phyloP scores from a whole-genome alignment of 1,284 basidiomycete genomes.

The Austroboletus novae-zelandiae region DNA sequence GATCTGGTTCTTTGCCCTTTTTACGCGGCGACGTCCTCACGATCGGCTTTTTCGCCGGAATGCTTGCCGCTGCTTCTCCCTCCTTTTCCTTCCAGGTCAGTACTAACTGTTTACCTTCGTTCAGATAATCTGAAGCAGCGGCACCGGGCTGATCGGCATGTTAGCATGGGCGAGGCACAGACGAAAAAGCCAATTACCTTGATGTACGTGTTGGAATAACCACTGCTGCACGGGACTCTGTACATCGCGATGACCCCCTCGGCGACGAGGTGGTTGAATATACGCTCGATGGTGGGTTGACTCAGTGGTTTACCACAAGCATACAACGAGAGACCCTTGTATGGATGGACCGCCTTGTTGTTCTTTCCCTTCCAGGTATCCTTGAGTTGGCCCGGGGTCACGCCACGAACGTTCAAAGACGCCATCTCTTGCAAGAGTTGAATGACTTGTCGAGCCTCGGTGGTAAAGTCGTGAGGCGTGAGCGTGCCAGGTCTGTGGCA shows the following conservation, averaged over 20 bases:
- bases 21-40: slow-evolving; percentile 10
- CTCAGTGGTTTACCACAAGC: slow-evolving; percentile 54
- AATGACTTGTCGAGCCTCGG: slow-evolving; percentile 47
- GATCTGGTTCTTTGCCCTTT: slow-evolving; percentile 25
- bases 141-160: slow-evolving; percentile 18
- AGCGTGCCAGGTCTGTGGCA: slow-evolving; percentile 52
- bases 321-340: slow-evolving; percentile 48
- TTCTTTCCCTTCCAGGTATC: slow-evolving; percentile 66
- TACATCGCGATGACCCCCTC: slow-evolving; percentile 39
- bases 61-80: slow-evolving; percentile 10
- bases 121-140: slow-evolving; percentile 24
- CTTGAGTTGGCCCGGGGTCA: slow-evolving; percentile 50
- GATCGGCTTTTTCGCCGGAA: slow-evolving; percentile 21
- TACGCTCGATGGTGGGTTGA: slow-evolving; percentile 55
- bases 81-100: slow-evolving; percentile 29
- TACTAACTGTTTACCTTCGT: slow-evolving; percentile 15
- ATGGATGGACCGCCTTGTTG: slow-evolving; percentile 42
- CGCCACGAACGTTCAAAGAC: slow-evolving; percentile 30
- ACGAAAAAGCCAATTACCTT: slow-evolving; percentile 14
- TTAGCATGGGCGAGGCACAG: slow-evolving; percentile 2
- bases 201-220: slow-evolving; percentile 29
- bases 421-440: slow-evolving; percentile 52
- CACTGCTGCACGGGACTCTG: slow-evolving; percentile 39
- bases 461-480: slow-evolving; percentile 51
- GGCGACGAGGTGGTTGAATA: slow-evolving; percentile 51